phyloP scores from a whole-genome alignment of 352 stramenopile genomes.

The Blastocystis sp. region DNA sequence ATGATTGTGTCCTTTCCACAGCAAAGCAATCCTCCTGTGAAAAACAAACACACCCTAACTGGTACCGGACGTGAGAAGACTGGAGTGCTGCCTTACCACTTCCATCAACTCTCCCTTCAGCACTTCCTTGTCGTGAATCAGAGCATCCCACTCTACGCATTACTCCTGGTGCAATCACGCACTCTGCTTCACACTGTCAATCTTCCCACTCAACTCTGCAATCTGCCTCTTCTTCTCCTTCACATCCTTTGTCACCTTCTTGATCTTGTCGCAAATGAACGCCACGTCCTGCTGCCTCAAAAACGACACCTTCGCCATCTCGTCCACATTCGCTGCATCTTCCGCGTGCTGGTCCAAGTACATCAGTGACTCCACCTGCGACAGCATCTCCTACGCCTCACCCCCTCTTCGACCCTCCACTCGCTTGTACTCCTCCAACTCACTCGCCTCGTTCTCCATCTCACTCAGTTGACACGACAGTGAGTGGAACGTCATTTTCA shows the following conservation, averaged over 20 bases:
- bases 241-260: neutral
- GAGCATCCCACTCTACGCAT: conserved; percentile 26
- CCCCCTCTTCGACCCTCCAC: neutral
- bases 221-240: conserved; percentile 20
- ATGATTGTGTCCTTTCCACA: neutral
- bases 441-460: conserved; percentile 3
- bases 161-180: neutral
- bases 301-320: conserved; percentile 46
- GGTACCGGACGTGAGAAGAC: neutral
- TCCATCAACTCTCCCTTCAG: conserved; percentile 60
- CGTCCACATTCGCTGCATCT: neutral
- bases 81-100: conserved; percentile 17
- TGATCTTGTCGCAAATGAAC: conserved; percentile 10
- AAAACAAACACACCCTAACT: neutral
- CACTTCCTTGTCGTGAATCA: conserved; percentile 43
- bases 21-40: neutral
- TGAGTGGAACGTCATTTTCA: conserved; percentile 11
- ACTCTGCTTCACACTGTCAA: conserved; percentile 20
- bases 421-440: conserved; percentile 30
- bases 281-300: conserved; percentile 43
- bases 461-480: neutral
- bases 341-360: conserved; percentile 31
- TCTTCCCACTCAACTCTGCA: neutral
- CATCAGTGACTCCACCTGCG: conserved; percentile 42
- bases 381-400: neutral